Evolutionary conservation across 106 monocot genomes (phyloP).

Genomic region (Narthecium ossifragum): DNA sequence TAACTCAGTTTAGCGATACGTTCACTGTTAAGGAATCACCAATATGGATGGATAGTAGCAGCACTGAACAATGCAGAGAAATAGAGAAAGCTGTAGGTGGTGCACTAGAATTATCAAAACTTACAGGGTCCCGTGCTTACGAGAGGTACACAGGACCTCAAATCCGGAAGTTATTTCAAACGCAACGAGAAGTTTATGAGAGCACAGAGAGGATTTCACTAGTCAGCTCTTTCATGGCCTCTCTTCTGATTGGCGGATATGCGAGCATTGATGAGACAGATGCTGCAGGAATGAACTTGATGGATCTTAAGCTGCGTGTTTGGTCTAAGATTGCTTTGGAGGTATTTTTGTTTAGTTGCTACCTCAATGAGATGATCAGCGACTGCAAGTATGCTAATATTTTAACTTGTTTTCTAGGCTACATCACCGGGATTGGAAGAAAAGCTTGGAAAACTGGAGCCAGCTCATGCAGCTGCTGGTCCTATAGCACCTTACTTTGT

Average conservation of each 20-base stretch:
- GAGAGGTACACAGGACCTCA: constrained; percentile 93
- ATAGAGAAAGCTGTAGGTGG: constrained; percentile 80
- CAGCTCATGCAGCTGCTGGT: constrained; percentile 86
- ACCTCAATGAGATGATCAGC: too few species aligned
- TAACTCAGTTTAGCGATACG: constrained; percentile 55
- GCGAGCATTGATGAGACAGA: constrained; percentile 90
- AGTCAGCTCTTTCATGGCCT: constrained; percentile 95
- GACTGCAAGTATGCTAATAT: too few species aligned
- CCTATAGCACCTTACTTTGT: constrained; percentile 76
- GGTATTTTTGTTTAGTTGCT: constrained; percentile 19
- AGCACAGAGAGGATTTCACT: constrained; percentile 93
- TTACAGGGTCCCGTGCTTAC: constrained; percentile 84
- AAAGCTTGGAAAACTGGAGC: constrained; percentile 84
- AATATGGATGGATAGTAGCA: constrained; percentile 98
- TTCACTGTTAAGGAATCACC: constrained; percentile 80
- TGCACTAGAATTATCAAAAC: constrained; percentile 66
- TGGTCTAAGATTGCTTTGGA: constrained; percentile 83
- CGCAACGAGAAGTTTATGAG: constrained; percentile 44
- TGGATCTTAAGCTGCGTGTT: constrained; percentile 65
- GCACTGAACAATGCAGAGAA: constrained; percentile 82
- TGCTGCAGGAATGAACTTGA: constrained; percentile 96
- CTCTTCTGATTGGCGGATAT: constrained; percentile 66
- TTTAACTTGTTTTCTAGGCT: constrained; percentile 34
- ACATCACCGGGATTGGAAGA: constrained; percentile 85
- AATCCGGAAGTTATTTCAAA: constrained; percentile 73